Evolutionary conservation across 1,284 basidiomycete genomes (phyloP).

Genomic region (Ustilago tritici): DNA sequence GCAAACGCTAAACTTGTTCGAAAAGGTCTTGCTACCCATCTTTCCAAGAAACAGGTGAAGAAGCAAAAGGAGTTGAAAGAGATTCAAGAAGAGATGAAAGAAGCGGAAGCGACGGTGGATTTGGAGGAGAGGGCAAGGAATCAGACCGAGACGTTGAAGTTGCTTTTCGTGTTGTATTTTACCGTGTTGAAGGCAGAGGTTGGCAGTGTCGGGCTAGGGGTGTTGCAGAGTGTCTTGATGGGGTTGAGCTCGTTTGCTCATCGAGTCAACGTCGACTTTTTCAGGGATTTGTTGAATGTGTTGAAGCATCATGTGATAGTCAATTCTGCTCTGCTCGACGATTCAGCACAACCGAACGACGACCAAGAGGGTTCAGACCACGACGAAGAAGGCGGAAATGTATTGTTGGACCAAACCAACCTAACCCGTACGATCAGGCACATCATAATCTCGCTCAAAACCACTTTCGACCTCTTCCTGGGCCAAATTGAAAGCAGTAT

Average conservation of each 20-base stretch:
- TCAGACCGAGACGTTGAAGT: constrained; percentile 98
- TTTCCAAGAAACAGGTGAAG: constrained; percentile 67
- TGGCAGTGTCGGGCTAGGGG: constrained; percentile 75
- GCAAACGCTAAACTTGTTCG: constrained; percentile 53
- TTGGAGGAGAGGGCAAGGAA: constrained; percentile 86
- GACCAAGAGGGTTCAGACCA: constrained; percentile 7
- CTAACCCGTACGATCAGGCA: constrained; percentile 73
- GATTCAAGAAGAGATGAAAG: constrained; percentile 68
- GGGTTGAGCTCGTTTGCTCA: constrained; percentile 95
- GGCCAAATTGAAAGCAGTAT: constrained; percentile 91
- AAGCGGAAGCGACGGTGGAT: constrained; percentile 91
- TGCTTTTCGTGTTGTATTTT: constrained; percentile 97
- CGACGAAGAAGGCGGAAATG: constrained; percentile 18
- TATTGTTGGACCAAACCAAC: constrained; percentile 34
- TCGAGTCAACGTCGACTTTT: constrained; percentile 98
- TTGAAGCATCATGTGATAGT: constrained; percentile 80
- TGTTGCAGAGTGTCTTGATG: constrained; percentile 87
- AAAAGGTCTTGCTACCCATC: constrained; percentile 62
- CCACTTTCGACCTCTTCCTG: constrained; percentile 93
- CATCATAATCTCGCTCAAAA: constrained; percentile 85
- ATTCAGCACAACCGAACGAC: background rate
- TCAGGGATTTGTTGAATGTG: constrained; percentile 91
- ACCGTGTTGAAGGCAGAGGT: constrained; percentile 87
- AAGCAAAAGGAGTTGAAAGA: constrained; percentile 57
- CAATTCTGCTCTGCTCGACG: constrained; percentile 16